A percentile compares a stretch with the other conserved stretches of the same genome.
Evolutionary conservation across 805 yeast species (phyloP).

Genomic region (Dipodascopsis tothii): DNA sequence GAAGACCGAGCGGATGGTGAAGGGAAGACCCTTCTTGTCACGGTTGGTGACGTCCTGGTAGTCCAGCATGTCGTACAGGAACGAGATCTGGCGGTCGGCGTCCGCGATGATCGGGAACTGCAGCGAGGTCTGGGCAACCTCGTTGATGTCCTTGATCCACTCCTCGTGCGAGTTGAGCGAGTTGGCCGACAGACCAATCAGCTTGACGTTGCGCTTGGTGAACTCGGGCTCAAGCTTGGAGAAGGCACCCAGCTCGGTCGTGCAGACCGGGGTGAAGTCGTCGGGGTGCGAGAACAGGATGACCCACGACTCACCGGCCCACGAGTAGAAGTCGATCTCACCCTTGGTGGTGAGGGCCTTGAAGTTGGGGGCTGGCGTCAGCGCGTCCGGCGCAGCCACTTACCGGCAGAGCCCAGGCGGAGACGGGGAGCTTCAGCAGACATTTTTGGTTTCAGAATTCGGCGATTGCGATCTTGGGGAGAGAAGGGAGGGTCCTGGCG

Average conservation of each 20-base stretch:
- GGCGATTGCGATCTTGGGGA: no score
- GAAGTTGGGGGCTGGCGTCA: slow-evolving; percentile 87
- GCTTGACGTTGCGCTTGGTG: slow-evolving; percentile 76
- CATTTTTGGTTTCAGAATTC: no score
- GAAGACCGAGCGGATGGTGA: slow-evolving; percentile 89
- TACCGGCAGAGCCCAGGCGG: slow-evolving; percentile 20
- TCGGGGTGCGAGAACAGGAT: slow-evolving; percentile 91
- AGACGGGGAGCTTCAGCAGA: slow-evolving; percentile 21
- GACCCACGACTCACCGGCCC: slow-evolving; percentile 78
- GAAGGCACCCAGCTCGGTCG: slow-evolving; percentile 93
- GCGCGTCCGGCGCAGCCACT: no score
- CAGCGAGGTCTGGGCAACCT: slow-evolving; percentile 60
- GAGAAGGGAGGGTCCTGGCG: no score
- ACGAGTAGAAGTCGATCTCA: slow-evolving; percentile 77
- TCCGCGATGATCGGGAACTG: slow-evolving; percentile 89
- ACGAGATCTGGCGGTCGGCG: slow-evolving; percentile 74
- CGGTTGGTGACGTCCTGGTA: slow-evolving; percentile 77
- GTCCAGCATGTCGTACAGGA: slow-evolving; percentile 78
- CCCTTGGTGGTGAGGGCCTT: slow-evolving; percentile 78
- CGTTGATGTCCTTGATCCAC: slow-evolving; percentile 92
- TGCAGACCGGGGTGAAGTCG: slow-evolving; percentile 94
- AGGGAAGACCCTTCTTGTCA: slow-evolving; percentile 63
- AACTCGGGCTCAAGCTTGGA: slow-evolving; percentile 88
- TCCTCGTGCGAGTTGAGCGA: slow-evolving; percentile 71
- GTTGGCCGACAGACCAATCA: slow-evolving; percentile 87